Conservation (phyloP, 2,329 filamentous ascomycete genomes). For the Aureobasidium sp. region DNA sequence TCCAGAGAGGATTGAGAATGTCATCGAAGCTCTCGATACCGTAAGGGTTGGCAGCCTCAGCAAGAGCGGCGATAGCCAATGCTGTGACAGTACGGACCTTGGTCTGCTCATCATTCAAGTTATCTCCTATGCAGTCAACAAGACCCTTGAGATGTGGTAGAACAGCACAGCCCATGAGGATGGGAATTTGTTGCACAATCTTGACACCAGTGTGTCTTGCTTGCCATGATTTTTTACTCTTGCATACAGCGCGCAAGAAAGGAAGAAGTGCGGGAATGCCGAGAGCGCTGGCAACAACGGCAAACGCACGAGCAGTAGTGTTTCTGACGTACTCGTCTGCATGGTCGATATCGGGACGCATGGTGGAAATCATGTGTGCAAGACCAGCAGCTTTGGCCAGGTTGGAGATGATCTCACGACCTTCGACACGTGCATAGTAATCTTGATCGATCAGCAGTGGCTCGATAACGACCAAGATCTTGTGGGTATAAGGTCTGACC, state of each 20-base stretch:
- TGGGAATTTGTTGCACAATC: conserved; percentile 97
- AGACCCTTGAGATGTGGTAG: conserved; percentile 91
- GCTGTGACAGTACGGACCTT: conserved; percentile 96
- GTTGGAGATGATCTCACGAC: conserved; percentile 97
- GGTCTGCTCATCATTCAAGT: conserved; percentile 94
- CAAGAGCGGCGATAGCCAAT: conserved; percentile 87
- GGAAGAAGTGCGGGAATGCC: conserved; percentile 92
- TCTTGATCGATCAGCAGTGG: conserved; percentile 98
- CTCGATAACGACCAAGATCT: conserved; percentile 97
- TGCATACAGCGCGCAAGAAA: conserved; percentile 90
- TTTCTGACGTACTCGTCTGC: conserved; percentile 98
- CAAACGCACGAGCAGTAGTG: conserved; percentile 93
- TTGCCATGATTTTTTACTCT: conserved; percentile 99
- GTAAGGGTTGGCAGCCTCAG: conserved; percentile 94
- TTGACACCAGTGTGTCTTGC: conserved; percentile 97
- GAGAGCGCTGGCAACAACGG: conserved; percentile 90
- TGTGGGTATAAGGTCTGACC: conserved; percentile 93
- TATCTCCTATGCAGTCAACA: conserved; percentile 92
- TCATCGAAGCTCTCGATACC: conserved; percentile 99
- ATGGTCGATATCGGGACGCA: conserved; percentile 97
- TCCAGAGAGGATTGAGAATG: conserved; percentile 95
- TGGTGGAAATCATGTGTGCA: conserved; percentile 98
- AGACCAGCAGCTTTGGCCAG: conserved; percentile 93
- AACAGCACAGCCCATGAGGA: conserved; percentile 96
- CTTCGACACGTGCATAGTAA: conserved; percentile 97